A percentile compares a stretch with the other conserved stretches of the same genome.
These are phyloP conservation scores for Globisporangium echinulatum DNA, from an alignment of 352 stramenopile genomes.

Conservation along the genomic window DNA sequence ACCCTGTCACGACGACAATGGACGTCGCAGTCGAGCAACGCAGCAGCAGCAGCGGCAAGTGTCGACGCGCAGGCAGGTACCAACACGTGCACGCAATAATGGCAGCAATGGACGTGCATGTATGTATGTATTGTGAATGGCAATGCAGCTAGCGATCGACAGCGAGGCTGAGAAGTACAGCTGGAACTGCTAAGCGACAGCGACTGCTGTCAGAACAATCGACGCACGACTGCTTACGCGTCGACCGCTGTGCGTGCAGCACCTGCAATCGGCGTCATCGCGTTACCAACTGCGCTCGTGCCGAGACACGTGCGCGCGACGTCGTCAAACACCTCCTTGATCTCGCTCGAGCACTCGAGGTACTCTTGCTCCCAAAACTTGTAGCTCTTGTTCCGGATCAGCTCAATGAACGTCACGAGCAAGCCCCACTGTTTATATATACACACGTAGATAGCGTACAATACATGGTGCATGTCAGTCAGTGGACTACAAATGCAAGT, in stretches of 20 bases:
- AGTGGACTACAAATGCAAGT: too few relatives aligned
- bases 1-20: too few relatives aligned
- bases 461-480: not conserved
- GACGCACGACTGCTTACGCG: not conserved
- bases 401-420: slow-evolving; percentile 99
- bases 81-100: too few relatives aligned
- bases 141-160: not conserved
- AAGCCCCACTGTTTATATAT: slow-evolving; percentile 81
- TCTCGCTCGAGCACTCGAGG: slow-evolving; percentile 97
- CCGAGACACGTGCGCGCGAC: slow-evolving; percentile 94
- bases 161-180: not conserved
- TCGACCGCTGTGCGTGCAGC: not conserved
- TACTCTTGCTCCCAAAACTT: slow-evolving; percentile 99
- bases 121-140: not conserved
- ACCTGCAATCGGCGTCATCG: slow-evolving; percentile 14
- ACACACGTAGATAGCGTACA: not conserved
- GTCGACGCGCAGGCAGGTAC: too few relatives aligned
- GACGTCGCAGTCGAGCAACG: too few relatives aligned
- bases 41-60: too few relatives aligned
- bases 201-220: not conserved
- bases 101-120: not conserved
- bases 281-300: slow-evolving; percentile 24
- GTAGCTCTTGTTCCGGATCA: slow-evolving; percentile 99
- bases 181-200: not conserved
- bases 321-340: slow-evolving; percentile 98